Conservation (phyloP, 2,329 filamentous ascomycete genomes). For the Colletotrichum musicola region DNA sequence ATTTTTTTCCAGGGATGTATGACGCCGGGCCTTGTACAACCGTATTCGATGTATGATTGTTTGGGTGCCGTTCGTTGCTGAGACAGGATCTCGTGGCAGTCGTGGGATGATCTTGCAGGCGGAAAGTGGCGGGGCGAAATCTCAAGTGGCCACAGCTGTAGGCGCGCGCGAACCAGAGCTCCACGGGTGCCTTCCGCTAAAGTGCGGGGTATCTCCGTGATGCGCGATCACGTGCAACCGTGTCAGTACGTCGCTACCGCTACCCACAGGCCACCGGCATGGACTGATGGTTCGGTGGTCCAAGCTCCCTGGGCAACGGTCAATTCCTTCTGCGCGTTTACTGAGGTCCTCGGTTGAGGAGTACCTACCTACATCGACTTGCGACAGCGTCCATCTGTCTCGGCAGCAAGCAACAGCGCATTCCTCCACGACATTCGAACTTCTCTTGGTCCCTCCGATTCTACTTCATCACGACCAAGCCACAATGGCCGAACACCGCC, state of each 20-base stretch:
- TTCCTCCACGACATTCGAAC: background rate
- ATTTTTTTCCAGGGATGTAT: background rate
- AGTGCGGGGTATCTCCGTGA: constrained; percentile 27
- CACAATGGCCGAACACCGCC: constrained; percentile 25
- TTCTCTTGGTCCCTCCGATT: background rate
- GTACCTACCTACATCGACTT: too few relatives aligned
- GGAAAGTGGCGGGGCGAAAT: background rate
- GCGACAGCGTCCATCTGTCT: too few relatives aligned
- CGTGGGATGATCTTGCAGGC: background rate
- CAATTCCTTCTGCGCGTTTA: constrained; percentile 6
- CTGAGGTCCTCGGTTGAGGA: too few relatives aligned
- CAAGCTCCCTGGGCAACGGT: constrained; percentile 16
- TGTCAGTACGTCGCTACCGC: background rate
- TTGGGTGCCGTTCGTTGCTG: background rate
- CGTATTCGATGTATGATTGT: background rate
- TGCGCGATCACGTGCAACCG: constrained; percentile 47
- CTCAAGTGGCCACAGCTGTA: background rate
- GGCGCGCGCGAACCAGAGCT: constrained; percentile 3
- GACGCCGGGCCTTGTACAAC: too few relatives aligned
- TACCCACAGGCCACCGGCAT: too few relatives aligned
- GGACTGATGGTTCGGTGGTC: background rate
- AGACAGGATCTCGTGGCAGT: background rate
- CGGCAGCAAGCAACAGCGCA: background rate
- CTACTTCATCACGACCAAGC: background rate
- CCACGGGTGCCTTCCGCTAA: background rate